phyloP scores from a whole-genome alignment of 176 grass and related monocot genomes.

The Dactylis glomerata region DNA sequence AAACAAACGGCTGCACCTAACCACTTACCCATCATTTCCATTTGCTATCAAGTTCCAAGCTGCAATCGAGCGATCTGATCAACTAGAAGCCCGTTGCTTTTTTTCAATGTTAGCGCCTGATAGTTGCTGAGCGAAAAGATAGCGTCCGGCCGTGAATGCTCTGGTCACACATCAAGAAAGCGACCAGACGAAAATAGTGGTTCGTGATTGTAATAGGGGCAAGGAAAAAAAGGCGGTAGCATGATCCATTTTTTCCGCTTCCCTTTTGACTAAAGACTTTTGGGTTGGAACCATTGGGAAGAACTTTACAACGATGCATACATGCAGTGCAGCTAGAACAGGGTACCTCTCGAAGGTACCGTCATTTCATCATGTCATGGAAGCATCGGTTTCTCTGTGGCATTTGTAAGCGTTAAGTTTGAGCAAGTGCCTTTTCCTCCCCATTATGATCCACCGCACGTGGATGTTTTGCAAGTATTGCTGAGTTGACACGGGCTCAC shows the following conservation, averaged over 20 bases:
- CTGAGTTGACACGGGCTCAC: not conserved
- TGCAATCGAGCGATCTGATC: not conserved
- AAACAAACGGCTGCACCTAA: slow-evolving; percentile 2
- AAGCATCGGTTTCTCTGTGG: not conserved
- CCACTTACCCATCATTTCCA: not conserved
- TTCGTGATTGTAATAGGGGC: not conserved
- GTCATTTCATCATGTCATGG: slow-evolving; percentile 29
- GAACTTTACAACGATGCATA: slow-evolving; percentile 9
- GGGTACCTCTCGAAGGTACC: slow-evolving; percentile 6
- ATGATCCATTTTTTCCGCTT: slow-evolving; percentile 42
- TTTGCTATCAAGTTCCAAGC: not conserved
- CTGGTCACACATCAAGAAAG: slow-evolving; percentile 15
- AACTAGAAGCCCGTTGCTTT: not conserved
- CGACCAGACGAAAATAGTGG: slow-evolving; percentile 22
- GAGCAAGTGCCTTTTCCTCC: slow-evolving; percentile 21
- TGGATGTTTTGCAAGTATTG: slow-evolving; percentile 8
- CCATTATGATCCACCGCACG: slow-evolving; percentile 16
- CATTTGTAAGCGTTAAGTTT: slow-evolving; percentile 39
- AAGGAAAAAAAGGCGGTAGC: slow-evolving; percentile 22
- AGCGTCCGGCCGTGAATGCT: not conserved
- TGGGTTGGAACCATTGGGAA: not conserved
- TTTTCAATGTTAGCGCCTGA: not conserved
- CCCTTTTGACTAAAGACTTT: slow-evolving; percentile 38
- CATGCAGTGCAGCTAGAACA: slow-evolving; percentile 10
- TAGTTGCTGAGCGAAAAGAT: not conserved